Evolutionary conservation across 192 early-diverging fungal species (phyloP).

Genomic region (Entrophospora sp.): DNA sequence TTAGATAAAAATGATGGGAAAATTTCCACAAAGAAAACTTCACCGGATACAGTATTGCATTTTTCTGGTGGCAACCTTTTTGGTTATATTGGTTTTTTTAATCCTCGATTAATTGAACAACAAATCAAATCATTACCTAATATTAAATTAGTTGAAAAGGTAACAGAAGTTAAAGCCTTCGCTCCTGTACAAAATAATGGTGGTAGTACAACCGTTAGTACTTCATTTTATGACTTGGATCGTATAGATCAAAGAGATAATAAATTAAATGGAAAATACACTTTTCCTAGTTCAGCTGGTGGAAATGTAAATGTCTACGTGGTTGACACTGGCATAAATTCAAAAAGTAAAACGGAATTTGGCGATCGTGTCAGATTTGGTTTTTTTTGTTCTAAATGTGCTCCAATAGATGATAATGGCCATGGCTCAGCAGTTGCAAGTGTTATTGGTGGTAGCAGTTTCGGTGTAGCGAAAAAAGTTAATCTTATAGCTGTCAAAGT

Average conservation of each 20-base stretch:
- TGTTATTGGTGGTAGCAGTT: conserved; percentile 50
- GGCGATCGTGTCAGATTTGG: conserved; percentile 60
- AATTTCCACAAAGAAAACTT: too few species aligned
- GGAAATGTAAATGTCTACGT: conserved; percentile 48
- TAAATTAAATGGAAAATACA: conserved; percentile 45
- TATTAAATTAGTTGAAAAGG: too few species aligned
- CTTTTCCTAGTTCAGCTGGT: conserved; percentile 58
- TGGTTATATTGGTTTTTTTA: too few species aligned
- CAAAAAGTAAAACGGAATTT: conserved; percentile 60
- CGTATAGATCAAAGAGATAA: conserved; percentile 59
- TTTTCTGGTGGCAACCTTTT: too few species aligned
- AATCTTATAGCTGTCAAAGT: conserved; percentile 65
- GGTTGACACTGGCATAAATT: conserved; percentile 54
- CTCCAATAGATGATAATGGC: conserved; percentile 45
- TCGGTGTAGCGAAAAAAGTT: conserved; percentile 69
- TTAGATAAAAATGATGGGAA: too few species aligned
- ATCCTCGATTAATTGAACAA: too few species aligned
- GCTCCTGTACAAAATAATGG: too few species aligned
- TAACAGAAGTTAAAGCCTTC: too few species aligned
- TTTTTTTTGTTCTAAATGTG: conserved; percentile 20
- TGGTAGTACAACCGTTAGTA: too few species aligned
- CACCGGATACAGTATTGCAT: too few species aligned
- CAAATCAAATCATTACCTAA: too few species aligned
- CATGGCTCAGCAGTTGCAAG: conserved; percentile 67
- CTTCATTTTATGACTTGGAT: too few species aligned